Conservation (phyloP, 805 yeast species). For the Kurtzmaniella cleridarum region DNA sequence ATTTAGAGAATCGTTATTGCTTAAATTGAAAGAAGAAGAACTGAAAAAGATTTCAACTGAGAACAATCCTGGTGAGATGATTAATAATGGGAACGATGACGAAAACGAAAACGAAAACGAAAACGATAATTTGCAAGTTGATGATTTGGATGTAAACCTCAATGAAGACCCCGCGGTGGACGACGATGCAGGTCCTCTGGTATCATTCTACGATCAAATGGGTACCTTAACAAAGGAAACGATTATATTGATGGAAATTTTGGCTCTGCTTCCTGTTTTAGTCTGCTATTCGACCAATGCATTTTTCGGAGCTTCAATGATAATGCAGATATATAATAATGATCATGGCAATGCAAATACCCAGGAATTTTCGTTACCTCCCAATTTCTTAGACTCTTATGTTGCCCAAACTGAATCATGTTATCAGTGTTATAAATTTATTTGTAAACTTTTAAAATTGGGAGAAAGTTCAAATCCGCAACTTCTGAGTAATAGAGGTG, state of each 20-base stretch:
- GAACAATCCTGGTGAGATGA: background rate
- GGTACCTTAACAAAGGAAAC: constrained; percentile 20
- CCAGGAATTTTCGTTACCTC: background rate
- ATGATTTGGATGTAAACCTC: constrained; percentile 4
- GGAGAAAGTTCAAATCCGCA: constrained; percentile 18
- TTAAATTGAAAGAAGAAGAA: background rate
- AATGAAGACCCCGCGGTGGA: constrained; percentile 12
- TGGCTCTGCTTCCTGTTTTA: constrained; percentile 34
- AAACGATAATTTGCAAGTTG: background rate
- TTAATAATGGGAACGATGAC: constrained; percentile 3
- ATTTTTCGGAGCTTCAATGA: constrained; percentile 25
- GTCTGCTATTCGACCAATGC: constrained; percentile 29
- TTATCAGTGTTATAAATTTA: constrained; percentile 21
- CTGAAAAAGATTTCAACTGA: no score
- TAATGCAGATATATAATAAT: constrained; percentile 19
- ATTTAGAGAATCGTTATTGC: constrained; percentile 20
- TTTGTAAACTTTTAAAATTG: constrained; percentile 16
- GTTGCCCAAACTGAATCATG: constrained; percentile 8
- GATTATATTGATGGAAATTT: constrained; percentile 29
- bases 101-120: no score
- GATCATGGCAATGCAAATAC: no score
- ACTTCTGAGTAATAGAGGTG: constrained; percentile 17
- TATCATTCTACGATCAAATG: constrained; percentile 10
- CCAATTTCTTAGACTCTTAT: background rate
- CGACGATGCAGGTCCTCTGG: constrained; percentile 4